Evolutionary conservation across 2,329 filamentous ascomycete genomes (phyloP).

Genomic region (Aspergillus pseudoglaucus): DNA sequence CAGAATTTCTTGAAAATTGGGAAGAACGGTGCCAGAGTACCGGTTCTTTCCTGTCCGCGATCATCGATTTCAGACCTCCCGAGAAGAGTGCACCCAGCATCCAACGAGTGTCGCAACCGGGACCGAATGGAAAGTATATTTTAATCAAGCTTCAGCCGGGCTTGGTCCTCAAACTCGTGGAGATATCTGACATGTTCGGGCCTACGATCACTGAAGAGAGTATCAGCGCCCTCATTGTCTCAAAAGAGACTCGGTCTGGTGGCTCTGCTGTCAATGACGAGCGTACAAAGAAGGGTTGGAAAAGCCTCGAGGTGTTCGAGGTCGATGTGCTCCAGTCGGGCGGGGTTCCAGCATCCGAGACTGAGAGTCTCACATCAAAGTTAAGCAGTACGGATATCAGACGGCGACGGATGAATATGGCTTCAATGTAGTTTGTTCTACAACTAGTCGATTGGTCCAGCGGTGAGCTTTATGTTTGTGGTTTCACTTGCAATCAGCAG

Average conservation of each 20-base stretch:
- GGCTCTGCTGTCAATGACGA: constrained; percentile 82
- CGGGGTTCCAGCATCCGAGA: constrained; percentile 43
- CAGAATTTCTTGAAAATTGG: constrained; percentile 76
- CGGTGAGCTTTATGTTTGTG: not conserved
- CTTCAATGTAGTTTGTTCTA: constrained; percentile 21
- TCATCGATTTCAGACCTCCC: constrained; percentile 53
- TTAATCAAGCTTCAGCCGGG: constrained; percentile 49
- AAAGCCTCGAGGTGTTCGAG: constrained; percentile 70
- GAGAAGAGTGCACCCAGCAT: constrained; percentile 28
- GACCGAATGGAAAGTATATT: constrained; percentile 35
- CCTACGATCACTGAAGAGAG: constrained; percentile 78
- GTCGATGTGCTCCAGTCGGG: constrained; percentile 77
- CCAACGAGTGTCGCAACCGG: constrained; percentile 29
- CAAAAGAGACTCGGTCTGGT: constrained; percentile 77
- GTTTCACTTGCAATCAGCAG: not conserved
- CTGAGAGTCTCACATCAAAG: constrained; percentile 67
- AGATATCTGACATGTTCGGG: constrained; percentile 82
- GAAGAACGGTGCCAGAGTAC: constrained; percentile 62
- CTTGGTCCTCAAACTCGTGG: constrained; percentile 68
- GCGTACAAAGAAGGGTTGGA: constrained; percentile 69
- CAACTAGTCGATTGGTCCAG: constrained; percentile 1
- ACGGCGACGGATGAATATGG: constrained; percentile 40
- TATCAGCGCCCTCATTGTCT: constrained; percentile 77
- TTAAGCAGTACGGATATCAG: constrained; percentile 88
- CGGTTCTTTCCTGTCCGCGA: constrained; percentile 61